Conservation (phyloP, 805 yeast species). For the Pichia exigua region DNA sequence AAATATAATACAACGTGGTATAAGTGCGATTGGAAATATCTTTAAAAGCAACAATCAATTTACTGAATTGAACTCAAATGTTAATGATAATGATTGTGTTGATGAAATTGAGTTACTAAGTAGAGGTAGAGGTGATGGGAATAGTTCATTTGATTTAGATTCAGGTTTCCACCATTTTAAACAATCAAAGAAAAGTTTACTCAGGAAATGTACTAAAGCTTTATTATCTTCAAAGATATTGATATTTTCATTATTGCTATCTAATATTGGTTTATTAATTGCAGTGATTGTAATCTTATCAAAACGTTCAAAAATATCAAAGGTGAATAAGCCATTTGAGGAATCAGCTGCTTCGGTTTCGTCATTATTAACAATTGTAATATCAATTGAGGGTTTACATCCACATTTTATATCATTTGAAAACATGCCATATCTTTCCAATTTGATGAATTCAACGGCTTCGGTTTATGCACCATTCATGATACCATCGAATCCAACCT, state of each 20-base stretch:
- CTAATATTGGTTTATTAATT: background rate
- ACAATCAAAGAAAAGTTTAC: background rate
- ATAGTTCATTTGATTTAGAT: conserved; percentile 4
- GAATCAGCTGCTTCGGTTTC: background rate
- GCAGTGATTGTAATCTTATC: conserved; percentile 3
- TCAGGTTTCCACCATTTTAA: background rate
- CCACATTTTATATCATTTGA: conserved; percentile 70
- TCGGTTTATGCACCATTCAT: conserved; percentile 72
- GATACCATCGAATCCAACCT: conserved; percentile 82
- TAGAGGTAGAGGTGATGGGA: conserved; percentile 2
- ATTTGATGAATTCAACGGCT: conserved; percentile 41
- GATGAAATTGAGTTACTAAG: conserved; percentile 11
- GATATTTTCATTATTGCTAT: background rate
- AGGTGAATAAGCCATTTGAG: background rate
- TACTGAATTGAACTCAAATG: background rate
- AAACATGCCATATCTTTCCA: conserved; percentile 65
- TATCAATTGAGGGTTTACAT: conserved; percentile 86
- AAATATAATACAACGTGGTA: background rate
- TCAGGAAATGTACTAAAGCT: background rate
- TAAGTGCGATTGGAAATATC: background rate
- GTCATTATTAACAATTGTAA: conserved; percentile 42
- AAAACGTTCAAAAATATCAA: background rate
- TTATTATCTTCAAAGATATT: background rate
- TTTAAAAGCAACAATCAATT: background rate
- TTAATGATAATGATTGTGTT: background rate